These are phyloP conservation scores for Beauveria sp. DNA, from an alignment of 2,329 filamentous ascomycete species.

Conservation along the genomic window DNA sequence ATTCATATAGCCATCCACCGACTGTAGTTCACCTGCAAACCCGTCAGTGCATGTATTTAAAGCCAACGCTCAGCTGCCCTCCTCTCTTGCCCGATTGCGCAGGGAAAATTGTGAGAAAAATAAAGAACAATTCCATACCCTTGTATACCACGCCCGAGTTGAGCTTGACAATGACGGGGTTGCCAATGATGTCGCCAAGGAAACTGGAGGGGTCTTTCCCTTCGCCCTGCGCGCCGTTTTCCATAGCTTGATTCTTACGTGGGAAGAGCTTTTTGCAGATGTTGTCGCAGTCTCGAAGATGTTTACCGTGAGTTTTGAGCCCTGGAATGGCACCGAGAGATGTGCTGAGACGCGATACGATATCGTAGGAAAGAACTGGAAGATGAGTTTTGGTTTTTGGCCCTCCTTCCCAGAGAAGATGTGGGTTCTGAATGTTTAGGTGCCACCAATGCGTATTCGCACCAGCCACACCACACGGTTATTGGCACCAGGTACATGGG, in stretches of 20 bases:
- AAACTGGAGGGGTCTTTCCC: slow-evolving; percentile 92
- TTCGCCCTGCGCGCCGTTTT: slow-evolving; percentile 66
- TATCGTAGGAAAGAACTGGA: neutral
- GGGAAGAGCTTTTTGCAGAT: neutral
- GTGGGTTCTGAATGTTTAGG: neutral
- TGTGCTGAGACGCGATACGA: neutral
- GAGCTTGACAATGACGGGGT: slow-evolving; percentile 89
- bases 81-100: neutral
- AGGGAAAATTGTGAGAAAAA: no score
- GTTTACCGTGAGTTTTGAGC: no score
- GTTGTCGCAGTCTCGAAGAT: neutral
- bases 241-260: slow-evolving; percentile 44
- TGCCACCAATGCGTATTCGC: neutral
- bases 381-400: neutral
- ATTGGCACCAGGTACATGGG: slow-evolving; percentile 7
- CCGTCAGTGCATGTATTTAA: slow-evolving; percentile 13
- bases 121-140: slow-evolving; percentile 46
- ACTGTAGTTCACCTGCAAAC: slow-evolving; percentile 76
- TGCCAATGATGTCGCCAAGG: slow-evolving; percentile 87
- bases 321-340: neutral
- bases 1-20: slow-evolving; percentile 99
- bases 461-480: neutral
- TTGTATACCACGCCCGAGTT: slow-evolving; percentile 99
- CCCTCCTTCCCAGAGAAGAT: neutral
- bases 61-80: neutral